phyloP scores from a whole-genome alignment of 2,329 filamentous ascomycete genomes.

The Neonectria punicea region DNA sequence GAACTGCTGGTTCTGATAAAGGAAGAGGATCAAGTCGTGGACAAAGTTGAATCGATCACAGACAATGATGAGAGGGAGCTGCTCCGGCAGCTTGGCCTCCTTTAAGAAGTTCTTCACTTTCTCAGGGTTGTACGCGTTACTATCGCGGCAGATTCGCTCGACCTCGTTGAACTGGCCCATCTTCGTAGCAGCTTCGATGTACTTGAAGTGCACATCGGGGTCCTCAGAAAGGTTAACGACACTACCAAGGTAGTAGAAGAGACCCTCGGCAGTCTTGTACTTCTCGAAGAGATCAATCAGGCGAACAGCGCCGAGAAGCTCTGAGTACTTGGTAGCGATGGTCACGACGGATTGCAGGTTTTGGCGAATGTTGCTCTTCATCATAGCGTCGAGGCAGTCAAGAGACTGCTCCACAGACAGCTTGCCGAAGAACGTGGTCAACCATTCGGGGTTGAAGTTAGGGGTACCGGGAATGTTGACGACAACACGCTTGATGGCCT shows the following conservation, averaged over 20 bases:
- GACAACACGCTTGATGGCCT: constrained; percentile 88
- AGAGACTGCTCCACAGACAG: constrained; percentile 95
- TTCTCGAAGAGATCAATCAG: constrained; percentile 97
- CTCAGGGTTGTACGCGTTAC: constrained; percentile 87
- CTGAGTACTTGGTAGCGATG: constrained; percentile 97
- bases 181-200: constrained; percentile 95
- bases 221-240: constrained; percentile 98
- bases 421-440: constrained; percentile 91
- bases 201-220: constrained; percentile 97
- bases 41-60: constrained; percentile 99
- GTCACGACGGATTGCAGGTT: constrained; percentile 96
- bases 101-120: constrained; percentile 99
- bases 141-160: constrained; percentile 96
- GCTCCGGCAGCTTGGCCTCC: constrained; percentile 90
- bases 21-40: constrained; percentile 93
- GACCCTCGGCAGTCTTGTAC: constrained; percentile 94
- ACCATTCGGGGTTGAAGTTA: constrained; percentile 90
- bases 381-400: constrained; percentile 95
- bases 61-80: constrained; percentile 96
- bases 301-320: constrained; percentile 86
- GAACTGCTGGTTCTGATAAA: constrained; percentile 99
- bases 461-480: constrained; percentile 84
- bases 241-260: constrained; percentile 98
- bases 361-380: constrained; percentile 95
- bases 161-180: constrained; percentile 96